These are phyloP conservation scores for Paraphaeosphaeria minitans DNA, from an alignment of 2,329 filamentous ascomycete genomes.

Conservation along the genomic window DNA sequence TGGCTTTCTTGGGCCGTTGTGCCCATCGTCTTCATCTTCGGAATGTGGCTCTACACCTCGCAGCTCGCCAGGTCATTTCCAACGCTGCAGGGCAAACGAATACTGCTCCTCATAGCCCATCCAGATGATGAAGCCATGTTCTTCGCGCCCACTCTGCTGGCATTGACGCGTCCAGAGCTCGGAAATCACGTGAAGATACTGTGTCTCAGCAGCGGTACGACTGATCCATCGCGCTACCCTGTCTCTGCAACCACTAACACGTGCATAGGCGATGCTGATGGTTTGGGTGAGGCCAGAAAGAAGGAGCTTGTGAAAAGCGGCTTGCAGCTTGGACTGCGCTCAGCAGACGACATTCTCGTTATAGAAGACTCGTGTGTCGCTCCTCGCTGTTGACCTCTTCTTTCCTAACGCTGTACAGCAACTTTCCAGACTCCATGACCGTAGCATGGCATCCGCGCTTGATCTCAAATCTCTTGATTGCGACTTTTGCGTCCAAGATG, in stretches of 20 bases:
- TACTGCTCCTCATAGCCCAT: constrained; percentile 92
- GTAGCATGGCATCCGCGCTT: constrained; percentile 73
- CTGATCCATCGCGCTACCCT: background rate
- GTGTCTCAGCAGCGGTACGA: constrained; percentile 81
- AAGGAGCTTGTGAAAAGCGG: constrained; percentile 84
- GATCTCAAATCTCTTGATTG: constrained; percentile 72
- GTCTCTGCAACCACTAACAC: background rate
- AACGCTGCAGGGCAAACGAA: constrained; percentile 77
- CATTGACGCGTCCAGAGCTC: constrained; percentile 77
- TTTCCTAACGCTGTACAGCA: constrained; percentile 43
- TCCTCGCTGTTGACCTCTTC: constrained; percentile 11
- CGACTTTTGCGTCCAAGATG: constrained; percentile 73
- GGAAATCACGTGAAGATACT: constrained; percentile 94
- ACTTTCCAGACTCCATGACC: constrained; percentile 91
- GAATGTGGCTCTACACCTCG: constrained; percentile 55
- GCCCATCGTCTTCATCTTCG: constrained; percentile 49
- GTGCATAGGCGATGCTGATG: constrained; percentile 75
- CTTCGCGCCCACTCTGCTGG: constrained; percentile 86
- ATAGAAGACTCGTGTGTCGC: constrained; percentile 70
- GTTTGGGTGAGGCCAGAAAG: constrained; percentile 80
- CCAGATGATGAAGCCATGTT: constrained; percentile 99
- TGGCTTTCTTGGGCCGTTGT: constrained; percentile 48
- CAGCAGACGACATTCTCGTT: constrained; percentile 81
- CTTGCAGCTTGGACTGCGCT: constrained; percentile 73
- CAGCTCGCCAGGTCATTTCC: constrained; percentile 61